These are phyloP conservation scores for Penicillium palitans DNA, from an alignment of 2,329 filamentous ascomycete species.

Conservation along the genomic window DNA sequence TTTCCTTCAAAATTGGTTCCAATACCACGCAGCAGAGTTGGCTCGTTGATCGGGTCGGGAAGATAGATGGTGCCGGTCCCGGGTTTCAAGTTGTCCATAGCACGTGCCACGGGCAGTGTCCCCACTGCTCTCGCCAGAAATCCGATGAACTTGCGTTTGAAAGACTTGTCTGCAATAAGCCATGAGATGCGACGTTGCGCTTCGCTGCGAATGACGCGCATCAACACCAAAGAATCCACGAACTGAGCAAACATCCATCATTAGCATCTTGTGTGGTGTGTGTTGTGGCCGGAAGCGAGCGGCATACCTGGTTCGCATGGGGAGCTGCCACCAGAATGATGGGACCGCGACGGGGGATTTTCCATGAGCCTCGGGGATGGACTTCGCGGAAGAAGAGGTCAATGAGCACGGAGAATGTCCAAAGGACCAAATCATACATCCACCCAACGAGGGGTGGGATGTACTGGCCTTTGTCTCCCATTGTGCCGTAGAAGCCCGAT, in stretches of 20 bases:
- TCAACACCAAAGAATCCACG: slow-evolving; percentile 90
- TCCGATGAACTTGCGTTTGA: slow-evolving; percentile 85
- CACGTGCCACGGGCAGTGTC: slow-evolving; percentile 87
- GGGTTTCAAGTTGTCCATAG: slow-evolving; percentile 82
- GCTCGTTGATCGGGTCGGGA: slow-evolving; percentile 81
- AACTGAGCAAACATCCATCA: slow-evolving; percentile 59
- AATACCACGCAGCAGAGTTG: slow-evolving; percentile 74
- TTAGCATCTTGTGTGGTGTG: slow-evolving; percentile 12
- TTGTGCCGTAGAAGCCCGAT: slow-evolving; percentile 18
- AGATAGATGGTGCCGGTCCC: slow-evolving; percentile 81
- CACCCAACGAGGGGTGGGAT: slow-evolving; percentile 50
- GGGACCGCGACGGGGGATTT: slow-evolving; percentile 82
- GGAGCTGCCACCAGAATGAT: slow-evolving; percentile 95
- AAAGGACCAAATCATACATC: slow-evolving; percentile 53
- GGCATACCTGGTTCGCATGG: slow-evolving; percentile 84
- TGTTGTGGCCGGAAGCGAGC: neutral
- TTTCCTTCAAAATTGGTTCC: slow-evolving; percentile 77
- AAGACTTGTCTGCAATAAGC: slow-evolving; percentile 92
- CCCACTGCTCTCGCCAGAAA: slow-evolving; percentile 81
- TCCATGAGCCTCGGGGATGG: slow-evolving; percentile 91
- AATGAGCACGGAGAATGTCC: slow-evolving; percentile 65
- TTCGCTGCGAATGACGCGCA: slow-evolving; percentile 84
- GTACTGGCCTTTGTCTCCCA: slow-evolving; percentile 39
- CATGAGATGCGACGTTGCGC: slow-evolving; percentile 86
- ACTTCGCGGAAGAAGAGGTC: slow-evolving; percentile 99